Conservation (phyloP, 108 stramenopile genomes). For the Pseudonitzschia pungens region DNA sequence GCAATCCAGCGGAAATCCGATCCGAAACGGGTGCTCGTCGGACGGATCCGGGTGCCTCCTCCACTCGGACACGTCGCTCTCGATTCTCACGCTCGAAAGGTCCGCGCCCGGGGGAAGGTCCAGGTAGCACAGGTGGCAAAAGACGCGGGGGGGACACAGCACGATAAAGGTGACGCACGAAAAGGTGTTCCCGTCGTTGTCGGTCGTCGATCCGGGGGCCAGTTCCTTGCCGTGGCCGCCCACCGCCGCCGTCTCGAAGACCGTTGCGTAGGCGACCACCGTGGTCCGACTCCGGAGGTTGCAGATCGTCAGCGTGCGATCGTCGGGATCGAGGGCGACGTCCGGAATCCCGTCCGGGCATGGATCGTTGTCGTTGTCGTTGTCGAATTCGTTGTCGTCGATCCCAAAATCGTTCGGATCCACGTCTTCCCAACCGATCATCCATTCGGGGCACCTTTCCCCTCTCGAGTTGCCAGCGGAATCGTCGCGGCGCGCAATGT, state of each 20-base stretch:
- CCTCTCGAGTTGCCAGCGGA: not conserved
- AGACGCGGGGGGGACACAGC: conserved; percentile 70
- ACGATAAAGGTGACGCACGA: conserved; percentile 78
- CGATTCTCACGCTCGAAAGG: conserved; percentile 48
- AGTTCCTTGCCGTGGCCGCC: conserved; percentile 25
- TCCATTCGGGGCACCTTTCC: conserved; percentile 19
- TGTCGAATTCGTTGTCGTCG: conserved; percentile 4
- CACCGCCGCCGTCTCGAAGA: conserved; percentile 33
- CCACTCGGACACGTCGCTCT: conserved; percentile 76
- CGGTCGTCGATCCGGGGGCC: conserved; percentile 32
- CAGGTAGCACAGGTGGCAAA: conserved; percentile 66
- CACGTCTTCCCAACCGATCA: conserved; percentile 56
- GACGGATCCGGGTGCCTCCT: conserved; percentile 56
- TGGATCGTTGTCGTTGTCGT: not conserved
- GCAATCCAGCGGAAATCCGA: conserved; percentile 79
- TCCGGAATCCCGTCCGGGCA: conserved; percentile 50
- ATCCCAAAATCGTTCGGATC: conserved; percentile 44
- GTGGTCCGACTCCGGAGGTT: conserved; percentile 33
- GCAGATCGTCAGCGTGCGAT: conserved; percentile 50
- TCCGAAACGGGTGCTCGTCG: conserved; percentile 51
- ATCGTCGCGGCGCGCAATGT: conserved; percentile 31
- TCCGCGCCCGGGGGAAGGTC: conserved; percentile 29
- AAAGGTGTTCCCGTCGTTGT: conserved; percentile 28
- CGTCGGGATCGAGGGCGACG: conserved; percentile 54
- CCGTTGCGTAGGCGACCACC: conserved; percentile 51